Evolutionary conservation across 176 grass and related monocot species (phyloP).

Genomic region (Bromus sterilis): DNA sequence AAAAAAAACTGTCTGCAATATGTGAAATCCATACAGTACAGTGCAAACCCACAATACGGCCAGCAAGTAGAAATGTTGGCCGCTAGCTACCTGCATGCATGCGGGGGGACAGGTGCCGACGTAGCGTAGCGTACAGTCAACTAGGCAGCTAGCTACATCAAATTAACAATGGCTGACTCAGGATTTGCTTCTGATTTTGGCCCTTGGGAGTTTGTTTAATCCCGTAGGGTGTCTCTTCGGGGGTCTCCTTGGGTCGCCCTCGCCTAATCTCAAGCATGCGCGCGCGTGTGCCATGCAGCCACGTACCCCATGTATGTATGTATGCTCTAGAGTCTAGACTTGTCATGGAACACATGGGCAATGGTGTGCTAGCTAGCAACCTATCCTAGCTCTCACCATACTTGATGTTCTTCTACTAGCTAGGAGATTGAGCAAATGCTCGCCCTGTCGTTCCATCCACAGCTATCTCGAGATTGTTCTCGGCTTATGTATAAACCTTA

Average conservation of each 20-base stretch:
- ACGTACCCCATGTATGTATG: neutral
- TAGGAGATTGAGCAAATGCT: neutral
- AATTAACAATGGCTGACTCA: neutral
- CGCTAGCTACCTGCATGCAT: neutral
- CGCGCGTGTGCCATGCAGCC: too few species aligned
- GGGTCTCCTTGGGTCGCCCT: neutral
- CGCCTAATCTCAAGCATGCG: too few species aligned
- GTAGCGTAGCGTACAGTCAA: neutral
- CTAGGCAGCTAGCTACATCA: neutral
- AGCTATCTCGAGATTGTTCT: neutral
- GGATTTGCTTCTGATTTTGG: neutral
- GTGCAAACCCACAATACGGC: neutral
- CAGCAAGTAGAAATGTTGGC: neutral
- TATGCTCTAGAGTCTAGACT: neutral
- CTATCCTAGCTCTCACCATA: neutral
- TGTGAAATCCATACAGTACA: neutral
- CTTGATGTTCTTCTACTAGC: neutral
- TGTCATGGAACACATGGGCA: conserved; percentile 7
- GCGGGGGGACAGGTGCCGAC: neutral
- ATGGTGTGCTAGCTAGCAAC: neutral
- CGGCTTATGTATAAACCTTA: neutral
- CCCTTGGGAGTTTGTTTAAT: conserved; percentile 15
- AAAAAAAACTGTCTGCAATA: neutral
- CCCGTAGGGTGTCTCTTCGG: neutral
- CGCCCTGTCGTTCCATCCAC: neutral